Evolutionary conservation across 2,329 filamentous ascomycete genomes (phyloP).

Genomic region (Fusarium coffeatum): DNA sequence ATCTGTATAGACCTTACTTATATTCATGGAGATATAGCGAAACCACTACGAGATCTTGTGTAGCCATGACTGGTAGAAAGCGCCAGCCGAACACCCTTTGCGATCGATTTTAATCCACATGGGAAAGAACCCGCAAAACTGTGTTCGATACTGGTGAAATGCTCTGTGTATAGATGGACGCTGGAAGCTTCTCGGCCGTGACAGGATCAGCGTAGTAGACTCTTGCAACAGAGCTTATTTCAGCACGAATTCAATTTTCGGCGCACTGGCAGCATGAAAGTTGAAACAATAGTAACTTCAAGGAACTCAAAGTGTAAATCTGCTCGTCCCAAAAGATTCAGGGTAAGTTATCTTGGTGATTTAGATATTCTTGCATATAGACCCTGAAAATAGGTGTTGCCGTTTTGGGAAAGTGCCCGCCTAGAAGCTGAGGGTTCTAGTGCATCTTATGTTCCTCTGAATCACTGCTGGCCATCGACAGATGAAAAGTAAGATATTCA

Average conservation of each 20-base stretch:
- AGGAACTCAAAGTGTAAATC: not conserved
- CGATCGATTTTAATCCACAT: not conserved
- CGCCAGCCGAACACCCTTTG: not conserved
- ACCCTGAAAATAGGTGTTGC: not conserved
- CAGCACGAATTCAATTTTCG: not conserved
- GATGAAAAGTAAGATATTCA: not conserved
- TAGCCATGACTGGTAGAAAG: not conserved
- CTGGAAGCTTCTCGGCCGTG: too few relatives aligned
- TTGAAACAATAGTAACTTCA: fast-evolving
- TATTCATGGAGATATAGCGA: not conserved
- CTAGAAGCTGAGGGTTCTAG: not conserved
- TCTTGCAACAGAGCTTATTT: not conserved
- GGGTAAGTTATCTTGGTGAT: not conserved
- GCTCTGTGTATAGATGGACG: too few relatives aligned
- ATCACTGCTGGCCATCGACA: not conserved
- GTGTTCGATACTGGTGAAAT: not conserved
- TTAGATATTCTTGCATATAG: not conserved
- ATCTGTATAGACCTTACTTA: not conserved
- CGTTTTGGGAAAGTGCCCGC: not conserved
- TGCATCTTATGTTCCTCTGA: not conserved
- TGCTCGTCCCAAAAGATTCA: not conserved
- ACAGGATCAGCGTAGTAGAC: not conserved
- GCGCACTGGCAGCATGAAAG: fast-evolving
- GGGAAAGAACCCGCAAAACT: not conserved
- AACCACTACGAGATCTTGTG: not conserved